Conservation (phyloP, 2,329 filamentous ascomycete genomes). For the Fusarium azukiicola region DNA sequence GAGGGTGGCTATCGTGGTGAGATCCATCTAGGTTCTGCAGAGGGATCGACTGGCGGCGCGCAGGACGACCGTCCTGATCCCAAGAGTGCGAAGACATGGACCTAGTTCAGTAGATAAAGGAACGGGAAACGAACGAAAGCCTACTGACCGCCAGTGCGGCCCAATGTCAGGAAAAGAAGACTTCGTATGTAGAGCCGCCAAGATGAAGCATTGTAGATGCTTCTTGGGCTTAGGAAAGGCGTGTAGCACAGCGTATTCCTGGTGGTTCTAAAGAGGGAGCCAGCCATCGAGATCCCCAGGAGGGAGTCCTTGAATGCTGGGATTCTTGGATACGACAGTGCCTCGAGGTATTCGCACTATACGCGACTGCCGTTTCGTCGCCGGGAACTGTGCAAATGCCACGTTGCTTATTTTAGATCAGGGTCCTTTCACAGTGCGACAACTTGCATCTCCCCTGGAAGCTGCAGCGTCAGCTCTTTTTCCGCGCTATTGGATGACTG, state of each 20-base stretch:
- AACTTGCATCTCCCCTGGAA: slow-evolving; percentile 35
- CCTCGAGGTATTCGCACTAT: slow-evolving; percentile 43
- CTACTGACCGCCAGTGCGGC: slow-evolving; percentile 48
- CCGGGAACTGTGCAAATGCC: slow-evolving; percentile 19
- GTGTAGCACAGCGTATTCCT: slow-evolving; percentile 41
- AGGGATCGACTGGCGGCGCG: slow-evolving; percentile 79
- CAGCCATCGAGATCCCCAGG: slow-evolving; percentile 45
- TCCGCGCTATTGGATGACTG: slow-evolving; percentile 31
- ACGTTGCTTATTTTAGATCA: slow-evolving; percentile 51
- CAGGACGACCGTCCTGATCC: slow-evolving; percentile 52
- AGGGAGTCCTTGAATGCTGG: slow-evolving; percentile 51
- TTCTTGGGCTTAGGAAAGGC: slow-evolving; percentile 27
- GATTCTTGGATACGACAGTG: slow-evolving; percentile 42
- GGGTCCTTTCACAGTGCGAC: slow-evolving; percentile 49
- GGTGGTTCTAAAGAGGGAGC: slow-evolving; percentile 40
- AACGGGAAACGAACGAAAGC: slow-evolving; percentile 35
- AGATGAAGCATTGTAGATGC: slow-evolving; percentile 48
- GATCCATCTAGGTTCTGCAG: slow-evolving; percentile 78
- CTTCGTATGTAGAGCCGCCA: slow-evolving; percentile 27
- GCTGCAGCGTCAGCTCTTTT: slow-evolving; percentile 39
- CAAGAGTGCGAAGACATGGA: slow-evolving; percentile 58
- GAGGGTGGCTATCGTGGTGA: slow-evolving; percentile 36
- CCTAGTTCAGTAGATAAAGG: slow-evolving; percentile 23
- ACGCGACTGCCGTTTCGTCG: slow-evolving; percentile 21
- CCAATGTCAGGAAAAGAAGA: slow-evolving; percentile 47